These are phyloP conservation scores for Aspergillus affinis DNA, from an alignment of 495 filamentous ascomycete species.

Conservation along the genomic window DNA sequence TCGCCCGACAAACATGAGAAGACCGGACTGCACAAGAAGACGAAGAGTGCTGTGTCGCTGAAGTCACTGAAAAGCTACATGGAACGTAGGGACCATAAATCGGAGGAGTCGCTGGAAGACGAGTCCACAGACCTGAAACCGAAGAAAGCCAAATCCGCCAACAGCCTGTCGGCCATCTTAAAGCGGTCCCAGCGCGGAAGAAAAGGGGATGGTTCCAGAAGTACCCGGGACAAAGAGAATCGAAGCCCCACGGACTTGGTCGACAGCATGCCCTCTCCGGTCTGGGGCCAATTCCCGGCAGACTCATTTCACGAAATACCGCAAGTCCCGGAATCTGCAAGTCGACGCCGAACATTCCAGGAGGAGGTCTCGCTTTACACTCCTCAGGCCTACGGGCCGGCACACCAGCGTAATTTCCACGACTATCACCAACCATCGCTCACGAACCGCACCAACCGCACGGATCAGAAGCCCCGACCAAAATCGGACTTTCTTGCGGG, in stretches of 20 bases:
- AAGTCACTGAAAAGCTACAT: constrained; percentile 58
- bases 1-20: constrained; percentile 31
- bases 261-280: constrained; percentile 61
- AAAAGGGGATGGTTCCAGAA: constrained; percentile 49
- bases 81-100: constrained; percentile 52
- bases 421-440: constrained; percentile 58
- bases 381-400: constrained; percentile 59
- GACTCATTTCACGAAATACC: constrained; percentile 43
- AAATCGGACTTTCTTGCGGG: constrained; percentile 51
- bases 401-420: constrained; percentile 65
- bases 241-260: constrained; percentile 50
- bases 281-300: constrained; percentile 71
- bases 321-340: constrained; percentile 34
- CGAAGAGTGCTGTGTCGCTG: constrained; percentile 65
- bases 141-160: constrained; percentile 83
- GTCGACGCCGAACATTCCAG: constrained; percentile 44
- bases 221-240: constrained; percentile 70
- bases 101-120: constrained; percentile 37
- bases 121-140: constrained; percentile 49
- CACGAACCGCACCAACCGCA: constrained; percentile 35
- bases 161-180: constrained; percentile 64
- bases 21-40: constrained; percentile 57
- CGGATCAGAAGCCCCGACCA: constrained; percentile 45
- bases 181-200: constrained; percentile 45
- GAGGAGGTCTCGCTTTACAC: constrained; percentile 64